These are phyloP conservation scores for Collybia nuda DNA, from an alignment of 768 basidiomycete species.

Conservation along the genomic window DNA sequence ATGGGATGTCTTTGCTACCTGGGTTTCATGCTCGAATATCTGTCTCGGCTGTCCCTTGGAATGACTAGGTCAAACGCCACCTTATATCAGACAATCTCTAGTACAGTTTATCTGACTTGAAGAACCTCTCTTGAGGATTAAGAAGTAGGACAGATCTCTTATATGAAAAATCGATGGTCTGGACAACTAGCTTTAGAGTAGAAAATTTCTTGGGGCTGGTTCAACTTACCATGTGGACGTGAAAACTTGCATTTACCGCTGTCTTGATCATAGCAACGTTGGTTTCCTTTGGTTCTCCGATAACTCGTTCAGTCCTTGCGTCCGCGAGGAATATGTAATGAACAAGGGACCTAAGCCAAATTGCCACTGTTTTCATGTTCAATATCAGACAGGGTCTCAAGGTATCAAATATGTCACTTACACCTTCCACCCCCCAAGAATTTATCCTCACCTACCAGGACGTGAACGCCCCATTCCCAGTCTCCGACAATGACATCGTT, in stretches of 20 bases:
- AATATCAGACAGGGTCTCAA: background rate
- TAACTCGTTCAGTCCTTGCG: conserved; percentile 36
- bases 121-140: conserved; percentile 30
- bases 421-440: conserved; percentile 42
- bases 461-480: conserved; percentile 39
- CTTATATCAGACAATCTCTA: background rate
- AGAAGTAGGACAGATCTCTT: conserved; percentile 28
- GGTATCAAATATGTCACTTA: conserved; percentile 21
- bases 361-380: conserved; percentile 22
- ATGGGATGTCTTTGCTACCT: too few species aligned
- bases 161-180: conserved; percentile 35
- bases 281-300: conserved; percentile 39
- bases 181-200: background rate
- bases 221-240: conserved; percentile 21
- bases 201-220: background rate
- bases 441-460: conserved; percentile 46
- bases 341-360: conserved; percentile 33
- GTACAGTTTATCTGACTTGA: conserved; percentile 26
- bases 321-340: conserved; percentile 46
- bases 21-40: too few species aligned
- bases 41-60: too few species aligned
- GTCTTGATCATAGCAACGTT: conserved; percentile 25
- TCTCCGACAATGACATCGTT: conserved; percentile 17
- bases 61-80: too few species aligned
- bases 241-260: conserved; percentile 19